These are phyloP conservation scores for Hypoxylon sp. DNA, from an alignment of 2,329 filamentous ascomycete species.

Conservation along the genomic window DNA sequence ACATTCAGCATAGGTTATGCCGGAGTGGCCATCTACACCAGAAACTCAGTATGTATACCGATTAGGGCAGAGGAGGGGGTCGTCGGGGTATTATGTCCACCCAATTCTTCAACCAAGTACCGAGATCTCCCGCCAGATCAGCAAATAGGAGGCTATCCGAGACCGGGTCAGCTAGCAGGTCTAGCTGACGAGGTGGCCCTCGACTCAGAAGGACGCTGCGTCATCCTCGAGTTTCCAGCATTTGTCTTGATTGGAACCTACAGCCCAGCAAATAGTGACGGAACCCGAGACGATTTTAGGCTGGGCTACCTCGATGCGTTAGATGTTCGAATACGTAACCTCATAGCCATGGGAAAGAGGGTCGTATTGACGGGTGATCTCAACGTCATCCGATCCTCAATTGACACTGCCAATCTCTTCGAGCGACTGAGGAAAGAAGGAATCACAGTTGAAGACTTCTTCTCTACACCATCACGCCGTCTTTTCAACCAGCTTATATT, in stretches of 20 bases:
- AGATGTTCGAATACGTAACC: slow-evolving; percentile 87
- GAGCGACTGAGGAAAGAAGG: slow-evolving; percentile 80
- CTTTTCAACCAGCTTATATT: slow-evolving; percentile 90
- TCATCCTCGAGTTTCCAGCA: slow-evolving; percentile 92
- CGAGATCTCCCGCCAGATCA: slow-evolving; percentile 79
- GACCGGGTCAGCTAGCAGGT: slow-evolving; percentile 73
- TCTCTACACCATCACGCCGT: slow-evolving; percentile 78
- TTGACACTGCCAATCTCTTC: slow-evolving; percentile 82
- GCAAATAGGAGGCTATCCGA: slow-evolving; percentile 91
- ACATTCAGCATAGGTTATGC: slow-evolving; percentile 80
- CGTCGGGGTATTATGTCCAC: slow-evolving; percentile 82
- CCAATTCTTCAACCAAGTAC: slow-evolving; percentile 79
- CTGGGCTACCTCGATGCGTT: slow-evolving; percentile 83
- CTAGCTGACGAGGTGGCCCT: slow-evolving; percentile 78
- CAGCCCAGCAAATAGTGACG: slow-evolving; percentile 89
- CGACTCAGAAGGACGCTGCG: slow-evolving; percentile 92
- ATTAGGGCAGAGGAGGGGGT: slow-evolving; percentile 96
- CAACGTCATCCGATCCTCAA: slow-evolving; percentile 79
- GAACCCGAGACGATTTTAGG: slow-evolving; percentile 85
- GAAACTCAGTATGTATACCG: slow-evolving; percentile 86
- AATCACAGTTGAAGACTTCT: slow-evolving; percentile 78
- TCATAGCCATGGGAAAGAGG: slow-evolving; percentile 83
- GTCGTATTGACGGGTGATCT: slow-evolving; percentile 91
- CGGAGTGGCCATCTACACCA: slow-evolving; percentile 94
- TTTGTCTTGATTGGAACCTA: slow-evolving; percentile 96